Percentiles rank a stretch among this genome's conserved stretches.
Evolutionary conservation across 2,329 filamentous ascomycete genomes (phyloP).

Genomic region (Arthrobotrys megalospora): DNA sequence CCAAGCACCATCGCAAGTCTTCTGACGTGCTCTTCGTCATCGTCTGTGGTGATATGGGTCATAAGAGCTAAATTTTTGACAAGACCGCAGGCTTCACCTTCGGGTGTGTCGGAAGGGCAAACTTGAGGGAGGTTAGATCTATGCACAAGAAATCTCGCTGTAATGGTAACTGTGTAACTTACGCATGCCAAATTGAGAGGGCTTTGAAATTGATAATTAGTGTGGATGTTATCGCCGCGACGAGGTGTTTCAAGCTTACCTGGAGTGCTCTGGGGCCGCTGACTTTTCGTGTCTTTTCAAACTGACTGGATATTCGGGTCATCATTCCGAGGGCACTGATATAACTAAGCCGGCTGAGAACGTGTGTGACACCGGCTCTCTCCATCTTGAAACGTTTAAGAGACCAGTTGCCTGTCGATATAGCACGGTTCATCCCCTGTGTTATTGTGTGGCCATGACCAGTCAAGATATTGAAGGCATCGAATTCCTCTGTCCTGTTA

Average conservation of each 20-base stretch:
- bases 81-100: constrained; percentile 97
- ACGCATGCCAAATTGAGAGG: constrained; percentile 95
- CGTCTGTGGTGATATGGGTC: constrained; percentile 98
- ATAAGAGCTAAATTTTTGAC: constrained; percentile 98
- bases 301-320: constrained; percentile 98
- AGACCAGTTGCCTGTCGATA: constrained; percentile 97
- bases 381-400: constrained; percentile 99
- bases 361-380: constrained; percentile 94
- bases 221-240: neutral
- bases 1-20: constrained; percentile 89
- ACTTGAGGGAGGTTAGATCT: constrained; percentile 67
- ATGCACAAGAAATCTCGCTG: neutral
- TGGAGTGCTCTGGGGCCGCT: constrained; percentile 95
- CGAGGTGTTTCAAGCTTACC: constrained; percentile 10
- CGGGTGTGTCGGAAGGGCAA: constrained; percentile 95
- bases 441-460: constrained; percentile 90
- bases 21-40: constrained; percentile 90
- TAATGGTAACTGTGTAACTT: constrained; percentile 1
- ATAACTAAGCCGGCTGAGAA: constrained; percentile 94
- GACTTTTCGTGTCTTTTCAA: constrained; percentile 98
- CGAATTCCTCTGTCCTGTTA: constrained; percentile 87
- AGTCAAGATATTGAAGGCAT: constrained; percentile 86
- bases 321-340: constrained; percentile 99
- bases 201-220: constrained; percentile 66
- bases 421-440: constrained; percentile 92